These are phyloP conservation scores for Xylaria flabelliformis DNA, from an alignment of 495 filamentous ascomycete genomes.

Conservation along the genomic window DNA sequence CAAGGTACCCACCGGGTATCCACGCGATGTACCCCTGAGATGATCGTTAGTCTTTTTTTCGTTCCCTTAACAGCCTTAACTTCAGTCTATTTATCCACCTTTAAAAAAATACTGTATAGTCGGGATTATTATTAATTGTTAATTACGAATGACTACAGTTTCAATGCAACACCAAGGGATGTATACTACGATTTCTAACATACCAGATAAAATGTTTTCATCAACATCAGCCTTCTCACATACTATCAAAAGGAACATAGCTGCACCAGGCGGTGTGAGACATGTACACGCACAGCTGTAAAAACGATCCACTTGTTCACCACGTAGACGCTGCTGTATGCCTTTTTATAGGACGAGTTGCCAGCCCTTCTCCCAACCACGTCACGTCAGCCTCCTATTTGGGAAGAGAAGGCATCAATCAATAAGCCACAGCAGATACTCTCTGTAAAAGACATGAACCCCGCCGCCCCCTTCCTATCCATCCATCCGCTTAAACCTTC, in stretches of 20 bases:
- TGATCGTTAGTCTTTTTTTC: neutral
- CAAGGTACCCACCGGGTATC: slow-evolving; percentile 6
- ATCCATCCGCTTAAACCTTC: neutral
- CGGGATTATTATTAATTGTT: neutral
- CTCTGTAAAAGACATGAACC: neutral
- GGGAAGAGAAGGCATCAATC: slow-evolving; percentile 3
- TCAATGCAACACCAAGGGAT: neutral
- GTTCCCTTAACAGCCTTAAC: neutral
- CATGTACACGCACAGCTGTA: neutral
- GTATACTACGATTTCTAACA: neutral
- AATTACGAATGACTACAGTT: neutral
- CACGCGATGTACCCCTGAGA: slow-evolving; percentile 6
- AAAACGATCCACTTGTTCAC: slow-evolving; percentile 9
- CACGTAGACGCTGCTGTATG: slow-evolving; percentile 4
- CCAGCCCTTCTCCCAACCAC: slow-evolving; percentile 8
- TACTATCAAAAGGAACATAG: neutral
- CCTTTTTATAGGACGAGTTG: neutral
- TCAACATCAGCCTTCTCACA: neutral
- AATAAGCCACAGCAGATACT: slow-evolving; percentile 8
- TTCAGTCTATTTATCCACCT: neutral
- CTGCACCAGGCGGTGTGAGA: neutral
- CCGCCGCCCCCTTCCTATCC: neutral
- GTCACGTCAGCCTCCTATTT: slow-evolving; percentile 19
- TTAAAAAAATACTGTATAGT: neutral
- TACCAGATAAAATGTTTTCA: neutral